Base-by-base conservation (phyloP, 345 rosid species). In the Garcia nutans region DNA sequence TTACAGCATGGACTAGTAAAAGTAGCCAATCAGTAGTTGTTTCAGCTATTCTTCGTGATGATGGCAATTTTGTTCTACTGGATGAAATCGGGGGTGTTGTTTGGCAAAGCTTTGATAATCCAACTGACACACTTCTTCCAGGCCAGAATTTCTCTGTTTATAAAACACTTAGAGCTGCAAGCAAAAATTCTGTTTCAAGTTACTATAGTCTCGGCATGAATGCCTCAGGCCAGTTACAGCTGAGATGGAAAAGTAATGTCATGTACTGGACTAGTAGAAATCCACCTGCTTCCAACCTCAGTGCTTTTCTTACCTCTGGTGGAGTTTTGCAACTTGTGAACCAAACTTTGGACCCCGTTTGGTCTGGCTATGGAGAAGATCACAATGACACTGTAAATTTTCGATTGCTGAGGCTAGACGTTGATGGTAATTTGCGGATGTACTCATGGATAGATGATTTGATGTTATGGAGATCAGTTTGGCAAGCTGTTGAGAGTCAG, bases 401-500 rank as follows among this genome's bases (percentile, higher is more conserved):
- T 58, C 80, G 98, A 82, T 87, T 91, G 33, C 87, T 93, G 0
- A 86, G 92, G 81, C 87, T 93, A 26, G 97, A 93, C 71, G 68
- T 74, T 8, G 98, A 93, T 76, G 98, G 98, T 37, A 93, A 93
- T 78, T 81, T 93, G 76, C 85, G 98, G 70, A 79, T 93, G 84
- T 91, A 91, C 80, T 91, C 98, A 3, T 93, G 93, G 93, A 74
- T 50, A 3, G 83, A 83, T 47, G 87, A 19, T 75, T 83, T 78
- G 15, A 12, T 70, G 80, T 69, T 82, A 22, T 93, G 98, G 98
- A 87, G 76, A 84, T 75, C 95, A 9, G 97, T 88, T 70, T 93
- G 97, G 98, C 95, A 91, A 84, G 97, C 97, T 64, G 86, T 93
- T 83, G 97, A 89, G 85, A 89, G 91, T 81, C 98, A 91, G 62